Evolutionary conservation across 805 yeast species (phyloP).

Genomic region (Barnettozyma sucrosica): DNA sequence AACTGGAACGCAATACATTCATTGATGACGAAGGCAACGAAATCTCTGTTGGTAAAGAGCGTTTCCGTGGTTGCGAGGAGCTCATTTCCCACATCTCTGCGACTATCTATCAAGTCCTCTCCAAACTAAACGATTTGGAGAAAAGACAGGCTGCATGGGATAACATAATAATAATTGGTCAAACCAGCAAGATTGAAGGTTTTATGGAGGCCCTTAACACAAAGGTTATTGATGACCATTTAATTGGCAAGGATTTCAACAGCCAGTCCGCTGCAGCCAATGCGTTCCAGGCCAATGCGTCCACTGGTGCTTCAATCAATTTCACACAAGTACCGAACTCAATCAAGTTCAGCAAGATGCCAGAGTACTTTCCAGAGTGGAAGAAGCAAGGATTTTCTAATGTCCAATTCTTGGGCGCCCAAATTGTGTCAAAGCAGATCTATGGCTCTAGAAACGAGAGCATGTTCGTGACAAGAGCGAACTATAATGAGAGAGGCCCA

Average conservation of each 20-base stretch:
- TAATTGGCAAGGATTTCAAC: slow-evolving; percentile 34
- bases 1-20: slow-evolving; percentile 68
- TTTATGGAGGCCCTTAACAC: slow-evolving; percentile 64
- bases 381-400: slow-evolving; percentile 74
- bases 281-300: slow-evolving; percentile 24
- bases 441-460: slow-evolving; percentile 58
- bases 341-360: slow-evolving; percentile 61
- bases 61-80: slow-evolving; percentile 73
- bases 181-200: slow-evolving; percentile 71
- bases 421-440: slow-evolving; percentile 80
- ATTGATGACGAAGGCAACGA: slow-evolving; percentile 58
- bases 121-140: slow-evolving; percentile 57
- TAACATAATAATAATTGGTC: slow-evolving; percentile 72
- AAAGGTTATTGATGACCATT: slow-evolving; percentile 49
- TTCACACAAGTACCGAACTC: slow-evolving; percentile 75
- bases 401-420: slow-evolving; percentile 77
- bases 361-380: slow-evolving; percentile 96
- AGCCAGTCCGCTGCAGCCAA: slow-evolving; percentile 23
- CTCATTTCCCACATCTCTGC: slow-evolving; percentile 51
- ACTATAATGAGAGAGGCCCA: slow-evolving; percentile 78
- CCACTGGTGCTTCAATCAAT: slow-evolving; percentile 14
- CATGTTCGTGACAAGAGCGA: slow-evolving; percentile 60
- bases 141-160: slow-evolving; percentile 82
- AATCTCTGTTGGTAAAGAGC: slow-evolving; percentile 77
- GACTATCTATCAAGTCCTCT: slow-evolving; percentile 46